Percentiles rank a stretch among this genome's conserved stretches.
Conservation (phyloP, 2,329 filamentous ascomycete genomes). For the Neospermospora avenae region DNA sequence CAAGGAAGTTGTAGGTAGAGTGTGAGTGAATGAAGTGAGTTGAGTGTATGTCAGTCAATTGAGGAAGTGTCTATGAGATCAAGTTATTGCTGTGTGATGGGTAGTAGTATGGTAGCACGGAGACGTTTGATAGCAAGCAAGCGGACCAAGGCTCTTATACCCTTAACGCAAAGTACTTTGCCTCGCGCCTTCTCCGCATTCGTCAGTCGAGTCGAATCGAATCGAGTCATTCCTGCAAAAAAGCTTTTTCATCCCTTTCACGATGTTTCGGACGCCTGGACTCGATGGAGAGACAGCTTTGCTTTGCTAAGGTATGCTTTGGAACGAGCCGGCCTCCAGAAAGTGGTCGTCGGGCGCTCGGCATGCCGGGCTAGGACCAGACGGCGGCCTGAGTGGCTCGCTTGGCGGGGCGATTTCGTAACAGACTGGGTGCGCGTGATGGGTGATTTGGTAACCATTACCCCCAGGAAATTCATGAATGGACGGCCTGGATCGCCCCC, state of each 20-base stretch:
- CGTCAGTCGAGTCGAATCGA: too few species aligned
- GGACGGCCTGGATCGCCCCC: constrained; percentile 5
- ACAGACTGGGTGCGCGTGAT: constrained; percentile 4
- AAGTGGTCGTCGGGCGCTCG: constrained; percentile 6
- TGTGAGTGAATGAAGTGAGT: not conserved
- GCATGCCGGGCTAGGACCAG: not conserved
- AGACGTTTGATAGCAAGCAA: not conserved
- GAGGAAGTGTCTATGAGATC: constrained; percentile 6
- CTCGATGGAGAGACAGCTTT: too few species aligned
- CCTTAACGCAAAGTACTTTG: not conserved
- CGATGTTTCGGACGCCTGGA: constrained; percentile 16
- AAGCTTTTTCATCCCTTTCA: constrained; percentile 9
- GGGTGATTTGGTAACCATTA: constrained; percentile 16
- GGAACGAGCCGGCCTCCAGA: constrained; percentile 5
- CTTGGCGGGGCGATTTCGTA: constrained; percentile 15
- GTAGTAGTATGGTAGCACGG: not conserved
- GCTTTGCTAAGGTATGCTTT: too few species aligned
- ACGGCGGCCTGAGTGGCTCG: constrained; percentile 11
- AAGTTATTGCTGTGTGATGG: constrained; percentile 21
- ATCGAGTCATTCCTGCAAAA: constrained; percentile 15
- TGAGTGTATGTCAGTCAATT: not conserved
- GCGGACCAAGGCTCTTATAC: constrained; percentile 26
- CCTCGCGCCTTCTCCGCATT: not conserved
- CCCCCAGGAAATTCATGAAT: constrained; percentile 22
- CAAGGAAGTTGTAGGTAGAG: not conserved